A percentile compares a stretch with the other conserved stretches of the same genome.
Evolutionary conservation across 495 filamentous ascomycete species (phyloP).

Genomic region (Aspergillus kassunensis): DNA sequence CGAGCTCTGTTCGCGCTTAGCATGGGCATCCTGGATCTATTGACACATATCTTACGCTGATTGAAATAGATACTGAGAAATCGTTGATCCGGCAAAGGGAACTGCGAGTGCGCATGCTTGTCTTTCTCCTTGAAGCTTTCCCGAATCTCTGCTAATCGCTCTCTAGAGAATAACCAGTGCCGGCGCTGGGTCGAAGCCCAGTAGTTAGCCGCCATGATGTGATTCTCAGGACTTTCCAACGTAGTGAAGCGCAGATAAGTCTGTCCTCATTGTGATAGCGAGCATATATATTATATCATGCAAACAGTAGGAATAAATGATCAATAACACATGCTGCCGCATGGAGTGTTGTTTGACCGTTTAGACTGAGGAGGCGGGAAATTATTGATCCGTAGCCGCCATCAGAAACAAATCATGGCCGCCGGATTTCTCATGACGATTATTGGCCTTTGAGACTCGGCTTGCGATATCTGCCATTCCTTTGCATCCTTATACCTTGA

Average conservation of each 20-base stretch:
- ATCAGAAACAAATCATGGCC: slow-evolving; percentile 37
- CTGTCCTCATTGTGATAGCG: neutral
- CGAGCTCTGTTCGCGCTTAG: slow-evolving; percentile 57
- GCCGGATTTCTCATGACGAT: slow-evolving; percentile 31
- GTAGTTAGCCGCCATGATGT: slow-evolving; percentile 86
- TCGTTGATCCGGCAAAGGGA: slow-evolving; percentile 74
- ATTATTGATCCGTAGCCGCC: slow-evolving; percentile 24
- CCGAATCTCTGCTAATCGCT: slow-evolving; percentile 69
- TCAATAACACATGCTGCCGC: no score
- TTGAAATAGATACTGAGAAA: slow-evolving; percentile 91
- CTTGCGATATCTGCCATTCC: slow-evolving; percentile 13
- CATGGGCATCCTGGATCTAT: neutral
- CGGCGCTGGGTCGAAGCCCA: slow-evolving; percentile 91
- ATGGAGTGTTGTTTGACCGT: no score
- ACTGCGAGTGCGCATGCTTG: slow-evolving; percentile 64
- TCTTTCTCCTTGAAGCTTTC: slow-evolving; percentile 70
- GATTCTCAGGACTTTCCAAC: neutral
- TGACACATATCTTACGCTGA: slow-evolving; percentile 57
- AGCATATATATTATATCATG: no score
- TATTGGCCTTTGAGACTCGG: slow-evolving; percentile 3
- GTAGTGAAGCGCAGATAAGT: neutral
- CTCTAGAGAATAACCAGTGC: slow-evolving; percentile 85
- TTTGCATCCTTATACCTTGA: slow-evolving; percentile 8
- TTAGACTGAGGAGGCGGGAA: no score
- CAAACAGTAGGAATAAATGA: no score